A percentile compares a stretch with the other conserved stretches of the same genome.
phyloP scores from a whole-genome alignment of 1,284 basidiomycete genomes.

The Pseudomicrostroma phylloplanum region DNA sequence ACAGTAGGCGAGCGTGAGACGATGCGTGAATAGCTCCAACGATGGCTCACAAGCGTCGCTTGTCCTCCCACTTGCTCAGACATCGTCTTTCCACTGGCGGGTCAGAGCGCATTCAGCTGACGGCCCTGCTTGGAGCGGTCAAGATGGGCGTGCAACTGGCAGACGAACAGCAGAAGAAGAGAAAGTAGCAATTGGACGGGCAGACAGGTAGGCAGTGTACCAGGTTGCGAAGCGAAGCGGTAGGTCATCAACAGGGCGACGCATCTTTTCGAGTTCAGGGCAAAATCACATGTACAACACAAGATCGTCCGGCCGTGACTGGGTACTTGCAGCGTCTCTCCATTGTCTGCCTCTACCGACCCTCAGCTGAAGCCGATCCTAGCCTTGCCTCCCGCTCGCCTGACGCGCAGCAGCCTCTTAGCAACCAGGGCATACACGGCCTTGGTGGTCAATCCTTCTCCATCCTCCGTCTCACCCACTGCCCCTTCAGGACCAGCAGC shows the following conservation, averaged over 20 bases:
- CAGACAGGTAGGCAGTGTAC: too few species aligned
- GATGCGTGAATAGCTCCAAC: not conserved
- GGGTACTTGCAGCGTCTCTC: too few species aligned
- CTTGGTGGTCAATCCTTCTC: constrained; percentile 33
- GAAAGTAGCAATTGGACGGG: not conserved
- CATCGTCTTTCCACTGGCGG: constrained; percentile 87
- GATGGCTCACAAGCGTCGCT: not conserved
- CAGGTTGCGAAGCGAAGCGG: too few species aligned
- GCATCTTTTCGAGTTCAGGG: too few species aligned
- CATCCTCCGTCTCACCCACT: constrained; percentile 9
- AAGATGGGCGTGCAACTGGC: constrained; percentile 77
- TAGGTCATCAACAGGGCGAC: too few species aligned
- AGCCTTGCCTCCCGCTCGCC: not conserved
- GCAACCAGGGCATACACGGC: constrained; percentile 45
- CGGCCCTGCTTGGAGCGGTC: constrained; percentile 83
- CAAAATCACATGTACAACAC: too few species aligned
- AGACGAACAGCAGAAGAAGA: constrained; percentile 15
- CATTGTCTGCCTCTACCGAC: not conserved
- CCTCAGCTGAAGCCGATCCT: not conserved
- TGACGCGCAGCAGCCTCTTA: constrained; percentile 33
- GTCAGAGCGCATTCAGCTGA: constrained; percentile 88
- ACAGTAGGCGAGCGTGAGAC: not conserved
- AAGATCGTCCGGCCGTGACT: too few species aligned
- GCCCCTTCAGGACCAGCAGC: not conserved
- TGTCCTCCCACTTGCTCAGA: not conserved